Evolutionary conservation across 306 rosid species (phyloP).

Genomic region (Betula pendula): DNA sequence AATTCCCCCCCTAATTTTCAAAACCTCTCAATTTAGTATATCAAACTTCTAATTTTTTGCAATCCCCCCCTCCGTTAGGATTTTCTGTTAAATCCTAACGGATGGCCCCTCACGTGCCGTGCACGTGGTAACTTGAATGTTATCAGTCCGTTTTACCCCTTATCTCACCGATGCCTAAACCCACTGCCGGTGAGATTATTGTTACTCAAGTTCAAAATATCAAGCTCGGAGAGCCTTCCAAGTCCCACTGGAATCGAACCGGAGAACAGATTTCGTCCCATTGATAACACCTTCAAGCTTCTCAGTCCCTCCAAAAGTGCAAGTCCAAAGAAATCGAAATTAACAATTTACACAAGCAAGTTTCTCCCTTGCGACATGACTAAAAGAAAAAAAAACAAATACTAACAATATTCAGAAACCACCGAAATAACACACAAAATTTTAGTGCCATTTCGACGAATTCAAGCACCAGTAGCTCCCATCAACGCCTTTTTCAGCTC

Average conservation of each 20-base stretch:
- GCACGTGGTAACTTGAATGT: too few species aligned
- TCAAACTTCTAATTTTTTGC: too few species aligned
- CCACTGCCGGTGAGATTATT: slow-evolving; percentile 58
- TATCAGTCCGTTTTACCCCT: too few species aligned
- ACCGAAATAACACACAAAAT: not conserved
- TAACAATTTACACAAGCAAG: not conserved
- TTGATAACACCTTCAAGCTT: slow-evolving; percentile 46
- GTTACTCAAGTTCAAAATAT: slow-evolving; percentile 55
- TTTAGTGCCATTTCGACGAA: slow-evolving; percentile 5
- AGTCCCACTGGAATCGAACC: slow-evolving; percentile 54
- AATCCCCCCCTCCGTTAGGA: too few species aligned
- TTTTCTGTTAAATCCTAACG: too few species aligned
- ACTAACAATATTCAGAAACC: not conserved
- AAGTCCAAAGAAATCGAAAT: not conserved
- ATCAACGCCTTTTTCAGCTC: slow-evolving; percentile 55
- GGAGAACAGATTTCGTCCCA: slow-evolving; percentile 53
- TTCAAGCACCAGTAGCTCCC: slow-evolving; percentile 34
- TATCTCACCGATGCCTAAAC: too few species aligned
- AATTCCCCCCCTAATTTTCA: too few species aligned
- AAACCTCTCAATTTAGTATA: too few species aligned
- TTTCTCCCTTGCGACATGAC: not conserved
- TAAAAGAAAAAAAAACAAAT: not conserved
- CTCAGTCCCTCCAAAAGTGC: slow-evolving; percentile 29
- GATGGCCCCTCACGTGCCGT: too few species aligned
- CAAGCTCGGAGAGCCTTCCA: slow-evolving; percentile 50